Base-by-base conservation (phyloP, 129 eudicot species). In the Escallonia herrerae region DNA sequence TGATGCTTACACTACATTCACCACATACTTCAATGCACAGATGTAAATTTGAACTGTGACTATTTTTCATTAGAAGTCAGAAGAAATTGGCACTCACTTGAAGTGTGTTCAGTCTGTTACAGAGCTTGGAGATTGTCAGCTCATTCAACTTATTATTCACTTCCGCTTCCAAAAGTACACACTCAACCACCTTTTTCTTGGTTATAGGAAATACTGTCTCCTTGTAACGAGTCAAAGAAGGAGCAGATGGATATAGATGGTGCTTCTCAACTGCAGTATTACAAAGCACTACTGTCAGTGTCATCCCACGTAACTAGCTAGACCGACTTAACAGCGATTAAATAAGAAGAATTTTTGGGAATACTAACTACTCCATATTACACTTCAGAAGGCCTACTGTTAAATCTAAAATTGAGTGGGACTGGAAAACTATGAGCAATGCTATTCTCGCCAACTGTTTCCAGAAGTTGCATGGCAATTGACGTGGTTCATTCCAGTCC, bases 161-260 rank as follows among this genome's bases (percentile, higher is more conserved):
- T 60, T 79, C 83, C 46, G 80, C 81, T 40, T 93, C 98, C 33
- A 93, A 81, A 74, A 88, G 76, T 47, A 76, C 65, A 63, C 58
- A 62, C 46, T 86, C 96, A 15, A 73, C 81, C 72, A 77, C 68
- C 74, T 88, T 89, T 82, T 76, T 93, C 87, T 87, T 86, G 41
- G 77, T 72, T 15, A 88, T 70, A 1, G 96, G 90, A 67, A 93
- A 82, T 71, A 86, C 48, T 49, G 91, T 68, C 74, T 93, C 98
- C 76, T 79, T 84, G 79, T 83, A 87, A 58, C 89, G 95, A 48
- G 98, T 93, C 86, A 93, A 77, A 65, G 98, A 87, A 70, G 98
- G 98, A 39, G 81, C 56, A 47, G 91, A 77, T 48, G 98, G 98
- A 80, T 85, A 93, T 48, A 93, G 70, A 67, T 81, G 83, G 58